These are phyloP conservation scores for Cynanchum wilfordii DNA, from an alignment of 257 asterid genomes.

Conservation along the genomic window DNA sequence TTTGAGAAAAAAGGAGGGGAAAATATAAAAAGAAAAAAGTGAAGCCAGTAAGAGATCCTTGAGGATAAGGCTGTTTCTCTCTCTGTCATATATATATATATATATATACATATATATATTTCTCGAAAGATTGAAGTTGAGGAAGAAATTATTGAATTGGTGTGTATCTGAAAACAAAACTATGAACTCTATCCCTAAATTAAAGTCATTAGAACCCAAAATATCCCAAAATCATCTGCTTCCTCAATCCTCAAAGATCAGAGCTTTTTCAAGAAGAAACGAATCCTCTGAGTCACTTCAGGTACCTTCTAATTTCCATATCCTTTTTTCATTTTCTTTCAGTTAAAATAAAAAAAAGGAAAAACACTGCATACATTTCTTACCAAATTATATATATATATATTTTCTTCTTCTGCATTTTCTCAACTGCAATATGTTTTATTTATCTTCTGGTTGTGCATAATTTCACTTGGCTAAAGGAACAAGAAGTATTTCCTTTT, in stretches of 20 bases:
- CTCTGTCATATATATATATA: too few species aligned
- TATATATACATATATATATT: too few species aligned
- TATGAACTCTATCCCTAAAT: constrained; percentile 2
- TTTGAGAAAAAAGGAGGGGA: too few species aligned
- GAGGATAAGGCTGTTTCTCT: neutral
- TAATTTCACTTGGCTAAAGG: too few species aligned
- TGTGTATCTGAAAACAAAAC: neutral
- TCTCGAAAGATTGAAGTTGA: neutral
- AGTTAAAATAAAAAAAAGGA: neutral
- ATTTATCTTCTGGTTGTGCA: too few species aligned
- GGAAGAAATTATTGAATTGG: neutral
- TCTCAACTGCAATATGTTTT: too few species aligned
- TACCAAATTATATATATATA: too few species aligned
- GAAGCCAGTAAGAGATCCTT: neutral
- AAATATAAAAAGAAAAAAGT: too few species aligned
- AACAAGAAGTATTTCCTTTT: too few species aligned
- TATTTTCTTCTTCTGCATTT: neutral
- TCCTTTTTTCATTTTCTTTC: too few species aligned
- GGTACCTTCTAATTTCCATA: too few species aligned
- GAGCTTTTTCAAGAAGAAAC: constrained; percentile 23
- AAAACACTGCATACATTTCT: too few species aligned
- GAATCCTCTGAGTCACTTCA: constrained; percentile 27
- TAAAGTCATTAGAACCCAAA: constrained; percentile 3
- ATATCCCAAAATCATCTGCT: neutral
- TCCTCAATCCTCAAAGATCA: constrained; percentile 6